phyloP scores from a whole-genome alignment of 2,329 filamentous ascomycete species.

The Aspergillus oerlinghausenensis region DNA sequence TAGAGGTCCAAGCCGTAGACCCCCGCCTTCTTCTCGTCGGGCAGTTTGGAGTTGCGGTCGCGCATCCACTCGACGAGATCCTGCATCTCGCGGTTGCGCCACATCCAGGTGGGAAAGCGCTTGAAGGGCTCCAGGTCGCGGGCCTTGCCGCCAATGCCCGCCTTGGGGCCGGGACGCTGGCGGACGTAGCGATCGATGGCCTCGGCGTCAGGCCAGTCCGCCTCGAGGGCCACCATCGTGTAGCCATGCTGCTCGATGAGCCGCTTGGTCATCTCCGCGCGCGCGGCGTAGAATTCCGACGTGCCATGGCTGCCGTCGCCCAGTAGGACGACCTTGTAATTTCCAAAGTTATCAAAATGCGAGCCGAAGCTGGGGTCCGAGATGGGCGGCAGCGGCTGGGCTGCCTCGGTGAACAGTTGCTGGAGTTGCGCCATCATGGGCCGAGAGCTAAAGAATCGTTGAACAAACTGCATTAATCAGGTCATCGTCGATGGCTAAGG shows the following conservation, averaged over 20 bases:
- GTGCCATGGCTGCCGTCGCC: conserved; percentile 51
- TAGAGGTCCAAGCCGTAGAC: conserved; percentile 53
- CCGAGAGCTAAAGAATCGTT: neutral
- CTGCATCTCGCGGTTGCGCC: conserved; percentile 51
- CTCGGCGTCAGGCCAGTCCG: conserved; percentile 53
- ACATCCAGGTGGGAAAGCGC: conserved; percentile 55
- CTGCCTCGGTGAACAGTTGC: conserved; percentile 31
- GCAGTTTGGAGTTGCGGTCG: conserved; percentile 35
- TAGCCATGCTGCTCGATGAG: conserved; percentile 49
- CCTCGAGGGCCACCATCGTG: conserved; percentile 49
- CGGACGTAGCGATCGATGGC: conserved; percentile 49
- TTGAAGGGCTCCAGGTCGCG: conserved; percentile 40
- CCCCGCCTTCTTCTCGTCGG: conserved; percentile 30
- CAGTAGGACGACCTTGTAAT: conserved; percentile 41
- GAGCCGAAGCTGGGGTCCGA: conserved; percentile 34
- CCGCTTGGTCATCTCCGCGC: conserved; percentile 49
- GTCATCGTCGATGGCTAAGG: neutral
- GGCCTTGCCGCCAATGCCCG: conserved; percentile 22
- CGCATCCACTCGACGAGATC: conserved; percentile 51
- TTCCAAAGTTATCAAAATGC: conserved; percentile 39
- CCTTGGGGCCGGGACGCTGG: conserved; percentile 37
- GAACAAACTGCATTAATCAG: neutral
- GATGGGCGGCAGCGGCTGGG: conserved; percentile 35
- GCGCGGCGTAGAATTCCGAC: conserved; percentile 52
- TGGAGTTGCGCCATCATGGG: conserved; percentile 31